Evolutionary conservation across 2,329 filamentous ascomycete genomes (phyloP), one percentile per base, ranked within the genome.

Genomic region (Verticillium nubilum): DNA sequence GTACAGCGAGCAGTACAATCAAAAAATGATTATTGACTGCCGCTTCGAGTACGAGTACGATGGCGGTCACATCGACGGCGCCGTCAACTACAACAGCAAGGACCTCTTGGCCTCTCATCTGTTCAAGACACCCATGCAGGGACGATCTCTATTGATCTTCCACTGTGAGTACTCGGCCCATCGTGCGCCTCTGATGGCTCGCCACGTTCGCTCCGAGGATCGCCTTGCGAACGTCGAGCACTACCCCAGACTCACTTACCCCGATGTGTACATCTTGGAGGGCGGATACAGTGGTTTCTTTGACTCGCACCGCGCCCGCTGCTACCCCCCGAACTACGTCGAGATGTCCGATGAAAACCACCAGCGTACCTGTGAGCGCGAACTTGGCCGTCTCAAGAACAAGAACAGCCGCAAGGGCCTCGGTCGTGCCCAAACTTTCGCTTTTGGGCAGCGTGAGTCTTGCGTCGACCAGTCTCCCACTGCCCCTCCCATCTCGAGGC

Each of bases 111-210:
- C 92, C 9, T 80, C 81, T 59, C 86, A 93, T 66, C 84, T 99
- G 55, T 97, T 99, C 73, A 77, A 86, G 59, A 81, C 79, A 25
- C 81, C 82, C 19, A 85, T 88, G 68, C 77, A 84, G 54, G 84
- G 88, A 56, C 89, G 86, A 65, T 95, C 92, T 0, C 81, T 97
- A 12, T 76, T 99, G 63, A 87, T 99, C 66, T 91, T 99, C 68
- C 95, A 99, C 78, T 99, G 95, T 84, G 95, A 99, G 77, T 99
- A 98, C 76, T 98, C 95, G 33, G 94, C 92, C 42, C 94, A 98
- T 73, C 91, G 95, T 63, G 95, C 95, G 53, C 95, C 95, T 54
- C 88, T 97, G 64, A 98, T 98, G 90, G 95, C 95, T 56, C 92
- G 95, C 68, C 92, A 92, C 73, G 86, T 99, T 62, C 93, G 95